phyloP scores from a whole-genome alignment of 2,329 filamentous ascomycete species.

The Fusarium sp. region DNA sequence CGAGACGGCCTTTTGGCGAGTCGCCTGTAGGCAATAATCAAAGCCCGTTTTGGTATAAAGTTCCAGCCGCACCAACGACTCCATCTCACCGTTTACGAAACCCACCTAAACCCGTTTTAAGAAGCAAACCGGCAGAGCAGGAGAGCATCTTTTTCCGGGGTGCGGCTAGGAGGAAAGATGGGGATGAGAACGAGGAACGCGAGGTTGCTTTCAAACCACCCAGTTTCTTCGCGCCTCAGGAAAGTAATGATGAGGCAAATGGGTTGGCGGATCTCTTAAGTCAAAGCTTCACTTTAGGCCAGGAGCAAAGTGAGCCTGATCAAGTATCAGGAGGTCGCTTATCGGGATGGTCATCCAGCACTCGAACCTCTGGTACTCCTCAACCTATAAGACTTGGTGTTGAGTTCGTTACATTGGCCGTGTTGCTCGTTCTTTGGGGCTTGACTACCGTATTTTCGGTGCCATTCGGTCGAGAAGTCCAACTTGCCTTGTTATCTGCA shows the following conservation, averaged over 20 bases:
- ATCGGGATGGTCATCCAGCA: neutral
- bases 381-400: constrained; percentile 25
- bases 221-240: constrained; percentile 67
- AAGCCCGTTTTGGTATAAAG: constrained; percentile 75
- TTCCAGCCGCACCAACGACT: constrained; percentile 76
- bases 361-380: neutral
- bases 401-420: constrained; percentile 41
- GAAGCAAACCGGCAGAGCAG: constrained; percentile 58
- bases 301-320: constrained; percentile 41
- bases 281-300: constrained; percentile 58
- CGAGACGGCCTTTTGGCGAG: constrained; percentile 60
- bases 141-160: constrained; percentile 65
- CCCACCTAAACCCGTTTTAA: constrained; percentile 68
- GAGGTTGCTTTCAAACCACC: constrained; percentile 67
- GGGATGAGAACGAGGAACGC: constrained; percentile 20
- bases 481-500: constrained; percentile 44
- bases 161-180: constrained; percentile 31
- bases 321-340: neutral
- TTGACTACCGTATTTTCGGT: constrained; percentile 34
- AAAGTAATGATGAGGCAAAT: constrained; percentile 57
- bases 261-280: constrained; percentile 60
- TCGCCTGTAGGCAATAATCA: constrained; percentile 58
- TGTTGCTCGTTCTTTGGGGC: constrained; percentile 47
- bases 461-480: constrained; percentile 48
- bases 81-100: constrained; percentile 73